Base-by-base conservation (phyloP, 2,329 filamentous ascomycete genomes). In the Hypoxylon sp. region DNA sequence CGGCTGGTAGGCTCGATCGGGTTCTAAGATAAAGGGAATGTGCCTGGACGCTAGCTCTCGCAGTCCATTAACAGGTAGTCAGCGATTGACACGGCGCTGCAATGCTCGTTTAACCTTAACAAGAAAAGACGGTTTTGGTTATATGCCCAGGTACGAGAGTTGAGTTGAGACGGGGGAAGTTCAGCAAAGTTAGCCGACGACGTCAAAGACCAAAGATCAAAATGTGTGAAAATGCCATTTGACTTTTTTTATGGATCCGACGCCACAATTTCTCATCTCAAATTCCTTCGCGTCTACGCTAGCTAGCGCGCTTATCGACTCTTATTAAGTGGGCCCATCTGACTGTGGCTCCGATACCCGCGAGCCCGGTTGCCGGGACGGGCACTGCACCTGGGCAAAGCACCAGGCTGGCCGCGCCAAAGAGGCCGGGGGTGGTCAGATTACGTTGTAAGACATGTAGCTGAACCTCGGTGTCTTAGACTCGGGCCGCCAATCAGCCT, bases 341-440 rank as follows among this genome's bases (percentile, higher is more conserved):
- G n/a, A 33, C 42, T 64, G 61, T 68, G 61, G 53, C 65, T 68
- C 61, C 63, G 52, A 18, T 53, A 57, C 58, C 65, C 65, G 44
- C 40, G 54, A 59, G 46, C 66, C 66, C 33, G 63, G 59, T 68
- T 57, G 55, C 52, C 56, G 55, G 59, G 26, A 63, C 46, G 32
- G 53, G 28, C 44, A 45, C 32, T 40, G 40, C 53, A 50, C 48
- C 32, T 40, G 40, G 45, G 48, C 51, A 40, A n/a, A 30, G 42
- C 42, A 44, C 36, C 24, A 51, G 32, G 44, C 48, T 60, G 55
- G 60, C 28, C 56, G 40, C 32, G 38, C 51, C 64, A 32, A 38
- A 57, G 32, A 56, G 28, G 45, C 48, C 36, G 33, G 45, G 45
- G 44, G 59, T 3, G 44, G 33, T 48, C 24, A 58, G 24, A 42